Percentiles rank a stretch among this genome's conserved stretches.
These are phyloP conservation scores for Ramalina peruviana DNA, from an alignment of 495 filamentous ascomycete species.

Conservation along the genomic window DNA sequence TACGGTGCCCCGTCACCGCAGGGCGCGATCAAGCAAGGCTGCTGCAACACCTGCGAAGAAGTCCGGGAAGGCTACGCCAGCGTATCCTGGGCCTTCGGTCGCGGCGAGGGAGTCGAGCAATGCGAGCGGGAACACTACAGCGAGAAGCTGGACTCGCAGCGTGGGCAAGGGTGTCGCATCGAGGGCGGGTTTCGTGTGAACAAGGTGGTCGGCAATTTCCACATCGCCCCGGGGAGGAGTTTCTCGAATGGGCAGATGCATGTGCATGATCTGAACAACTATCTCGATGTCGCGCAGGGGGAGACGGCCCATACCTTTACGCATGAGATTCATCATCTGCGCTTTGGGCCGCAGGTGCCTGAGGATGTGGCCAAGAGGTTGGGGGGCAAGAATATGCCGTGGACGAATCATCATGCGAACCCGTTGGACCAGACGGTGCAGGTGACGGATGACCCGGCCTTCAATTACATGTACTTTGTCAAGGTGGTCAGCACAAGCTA, in stretches of 20 bases:
- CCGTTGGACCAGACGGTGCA: conserved; percentile 78
- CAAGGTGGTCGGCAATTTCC: conserved; percentile 98
- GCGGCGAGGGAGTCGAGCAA: conserved; percentile 86
- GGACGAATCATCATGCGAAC: conserved; percentile 84
- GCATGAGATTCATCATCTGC: conserved; percentile 77
- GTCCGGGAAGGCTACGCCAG: conserved; percentile 85
- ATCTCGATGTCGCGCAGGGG: conserved; percentile 52
- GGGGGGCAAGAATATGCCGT: conserved; percentile 41
- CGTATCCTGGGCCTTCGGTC: conserved; percentile 83
- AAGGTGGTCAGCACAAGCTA: conserved; percentile 96
- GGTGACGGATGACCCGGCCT: conserved; percentile 63
- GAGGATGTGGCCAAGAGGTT: conserved; percentile 49
- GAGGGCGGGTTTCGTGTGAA: conserved; percentile 89
- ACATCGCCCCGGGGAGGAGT: conserved; percentile 87
- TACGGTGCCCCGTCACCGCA: conserved; percentile 67
- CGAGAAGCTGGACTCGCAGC: conserved; percentile 72
- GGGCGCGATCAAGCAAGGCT: conserved; percentile 58
- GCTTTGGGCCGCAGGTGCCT: conserved; percentile 87
- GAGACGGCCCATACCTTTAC: conserved; percentile 63
- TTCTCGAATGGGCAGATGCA: conserved; percentile 94
- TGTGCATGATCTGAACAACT: conserved; percentile 92
- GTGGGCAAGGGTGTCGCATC: conserved; percentile 85
- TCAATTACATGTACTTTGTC: conserved; percentile 98
- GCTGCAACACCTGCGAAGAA: conserved; percentile 95
- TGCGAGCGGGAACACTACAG: conserved; percentile 88